Evolutionary conservation across 2,329 filamentous ascomycete genomes (phyloP).

Genomic region (Ceratocystiopsis minuta): DNA sequence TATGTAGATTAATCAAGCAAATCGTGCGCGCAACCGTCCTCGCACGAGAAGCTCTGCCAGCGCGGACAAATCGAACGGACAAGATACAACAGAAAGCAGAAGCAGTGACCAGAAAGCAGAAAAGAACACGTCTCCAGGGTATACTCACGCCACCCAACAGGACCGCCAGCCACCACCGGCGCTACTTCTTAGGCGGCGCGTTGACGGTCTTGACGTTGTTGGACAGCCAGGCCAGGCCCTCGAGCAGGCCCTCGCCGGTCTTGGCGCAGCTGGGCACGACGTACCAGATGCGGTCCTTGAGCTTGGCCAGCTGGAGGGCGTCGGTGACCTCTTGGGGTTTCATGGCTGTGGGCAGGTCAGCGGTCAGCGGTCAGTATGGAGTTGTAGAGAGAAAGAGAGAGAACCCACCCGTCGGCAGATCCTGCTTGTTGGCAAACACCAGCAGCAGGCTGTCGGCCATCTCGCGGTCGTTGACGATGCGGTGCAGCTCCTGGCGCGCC

Average conservation of each 20-base stretch:
- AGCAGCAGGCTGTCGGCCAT: slow-evolving; percentile 91
- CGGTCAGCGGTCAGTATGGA: too few relatives aligned
- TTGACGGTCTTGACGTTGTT: slow-evolving; percentile 61
- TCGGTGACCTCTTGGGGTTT: slow-evolving; percentile 65
- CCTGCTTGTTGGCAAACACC: slow-evolving; percentile 99
- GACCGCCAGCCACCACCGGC: neutral
- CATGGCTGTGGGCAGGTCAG: neutral
- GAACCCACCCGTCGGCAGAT: slow-evolving; percentile 35
- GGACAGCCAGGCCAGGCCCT: slow-evolving; percentile 68
- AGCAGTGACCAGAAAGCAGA: neutral
- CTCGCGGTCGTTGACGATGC: slow-evolving; percentile 98
- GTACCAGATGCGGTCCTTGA: neutral
- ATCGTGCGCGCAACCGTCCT: too few relatives aligned
- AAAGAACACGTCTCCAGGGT: neutral
- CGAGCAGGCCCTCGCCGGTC: slow-evolving; percentile 62
- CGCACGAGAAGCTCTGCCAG: too few relatives aligned
- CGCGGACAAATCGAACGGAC: too few relatives aligned
- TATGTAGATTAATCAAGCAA: too few relatives aligned
- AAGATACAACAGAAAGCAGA: neutral
- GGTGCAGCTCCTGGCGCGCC: slow-evolving; percentile 87
- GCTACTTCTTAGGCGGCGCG: slow-evolving; percentile 35
- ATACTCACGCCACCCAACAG: neutral
- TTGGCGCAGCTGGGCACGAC: slow-evolving; percentile 54
- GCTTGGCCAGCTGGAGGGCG: slow-evolving; percentile 51
- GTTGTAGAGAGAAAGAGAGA: too few relatives aligned